phyloP scores from a whole-genome alignment of 306 rosid genomes.

The Cicer yamashitae region DNA sequence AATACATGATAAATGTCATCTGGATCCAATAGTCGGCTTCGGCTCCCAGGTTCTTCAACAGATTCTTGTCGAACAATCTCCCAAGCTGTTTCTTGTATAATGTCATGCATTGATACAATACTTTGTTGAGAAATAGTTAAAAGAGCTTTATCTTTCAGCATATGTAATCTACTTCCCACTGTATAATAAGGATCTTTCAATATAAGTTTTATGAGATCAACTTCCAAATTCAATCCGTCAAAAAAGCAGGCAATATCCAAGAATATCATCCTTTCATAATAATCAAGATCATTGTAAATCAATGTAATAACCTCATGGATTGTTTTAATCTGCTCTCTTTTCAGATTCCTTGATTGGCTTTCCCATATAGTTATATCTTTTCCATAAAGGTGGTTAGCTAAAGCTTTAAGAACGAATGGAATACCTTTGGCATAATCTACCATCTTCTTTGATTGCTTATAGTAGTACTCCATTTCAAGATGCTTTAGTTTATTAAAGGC shows the following conservation, averaged over 20 bases:
- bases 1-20: slow-evolving; percentile 22
- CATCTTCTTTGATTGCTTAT: not conserved
- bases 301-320: not conserved
- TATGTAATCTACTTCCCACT: not conserved
- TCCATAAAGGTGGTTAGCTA: not conserved
- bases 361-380: slow-evolving; percentile 24
- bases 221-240: not conserved
- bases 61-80: not conserved
- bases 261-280: not conserved
- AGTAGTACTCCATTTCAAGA: not conserved
- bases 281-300: not conserved
- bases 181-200: slow-evolving; percentile 6
- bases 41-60: not conserved
- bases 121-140: not conserved
- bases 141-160: not conserved
- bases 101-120: not conserved
- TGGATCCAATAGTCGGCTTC: not conserved
- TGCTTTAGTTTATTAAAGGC: slow-evolving; percentile 3
- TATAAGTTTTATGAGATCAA: not conserved
- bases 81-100: not conserved
- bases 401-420: slow-evolving; percentile 35
- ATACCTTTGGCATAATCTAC: not conserved
- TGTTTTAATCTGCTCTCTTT: not conserved
- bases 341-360: not conserved
- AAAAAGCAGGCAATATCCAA: slow-evolving; percentile 26